phyloP scores from a whole-genome alignment of 2,329 filamentous ascomycete genomes.

The Diaporthe caulivora region DNA sequence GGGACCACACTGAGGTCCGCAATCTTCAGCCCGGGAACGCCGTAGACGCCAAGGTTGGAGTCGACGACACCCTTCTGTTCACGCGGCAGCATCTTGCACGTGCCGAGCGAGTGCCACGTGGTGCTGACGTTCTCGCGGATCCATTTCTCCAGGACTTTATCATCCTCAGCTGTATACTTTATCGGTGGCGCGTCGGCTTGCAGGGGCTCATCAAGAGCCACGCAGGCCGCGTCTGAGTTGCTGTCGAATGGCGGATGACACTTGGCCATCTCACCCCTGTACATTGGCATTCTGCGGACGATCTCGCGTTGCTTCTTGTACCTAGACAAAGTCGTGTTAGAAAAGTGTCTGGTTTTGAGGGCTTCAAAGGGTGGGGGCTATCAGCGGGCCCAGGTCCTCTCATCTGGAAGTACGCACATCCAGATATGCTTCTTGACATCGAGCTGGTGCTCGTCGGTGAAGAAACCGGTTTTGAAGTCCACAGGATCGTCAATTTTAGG shows the following conservation, averaged over 20 bases:
- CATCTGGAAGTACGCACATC: constrained; percentile 41
- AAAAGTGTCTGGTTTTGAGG: not conserved
- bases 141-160: constrained; percentile 59
- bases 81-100: constrained; percentile 58
- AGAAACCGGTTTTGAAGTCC: constrained; percentile 65
- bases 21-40: constrained; percentile 55
- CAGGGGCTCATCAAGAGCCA: constrained; percentile 39
- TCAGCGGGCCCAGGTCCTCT: not conserved
- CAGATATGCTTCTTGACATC: constrained; percentile 67
- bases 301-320: constrained; percentile 64
- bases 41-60: constrained; percentile 56
- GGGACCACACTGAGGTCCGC: constrained; percentile 53
- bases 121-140: constrained; percentile 53
- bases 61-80: constrained; percentile 58
- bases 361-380: not conserved
- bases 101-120: constrained; percentile 59
- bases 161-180: constrained; percentile 61
- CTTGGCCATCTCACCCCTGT: constrained; percentile 46
- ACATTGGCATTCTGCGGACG: constrained; percentile 58
- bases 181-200: constrained; percentile 52
- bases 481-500: constrained; percentile 51
- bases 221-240: constrained; percentile 54
- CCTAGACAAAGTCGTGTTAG: not conserved
- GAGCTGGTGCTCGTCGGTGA: constrained; percentile 58
- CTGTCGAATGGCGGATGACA: constrained; percentile 43